Evolutionary conservation across 179 eudicot species (phyloP), one percentile per base, ranked within the genome.

Genomic region (Camellia oleifera): DNA sequence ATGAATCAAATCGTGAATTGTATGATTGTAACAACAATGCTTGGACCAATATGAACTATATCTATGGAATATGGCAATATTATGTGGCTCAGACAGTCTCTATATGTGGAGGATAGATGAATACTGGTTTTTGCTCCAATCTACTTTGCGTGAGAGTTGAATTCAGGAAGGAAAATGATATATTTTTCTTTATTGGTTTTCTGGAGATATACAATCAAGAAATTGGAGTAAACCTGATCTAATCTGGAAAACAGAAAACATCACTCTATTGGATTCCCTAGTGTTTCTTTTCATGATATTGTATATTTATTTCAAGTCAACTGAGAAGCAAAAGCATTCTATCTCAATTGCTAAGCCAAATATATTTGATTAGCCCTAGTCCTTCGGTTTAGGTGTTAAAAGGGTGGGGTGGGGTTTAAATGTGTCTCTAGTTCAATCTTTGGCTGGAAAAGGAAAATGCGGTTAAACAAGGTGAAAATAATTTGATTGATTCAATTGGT

Each of bases 321-420:
- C 40, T 50, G 15, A 48, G 40, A 45, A 70, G 15, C 40, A 71
- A 48, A 71, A 18, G 57, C 75, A 71, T 72, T 17, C 57, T 69
- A 14, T 69, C 72, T 69, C 53, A n/a, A 44, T 17, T 69, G 72
- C 72, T 61, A 3, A 53, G 62, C 76, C 45, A 53, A 20, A 26
- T 52, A 53, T 52, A n/a, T 50, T 9, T 40, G 8, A 10, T 54
- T 13, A 40, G 18, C n/a, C 50, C 58, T 17, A n/a, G 57, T 5
- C 45, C 23, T 13, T 72, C 32, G 23, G 46, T 13, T 13, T 57
- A 7, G 45, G 4, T 9, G 54, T 58, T 75, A 23, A 45, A 9
- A 75, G 65, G 68, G 18, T 42, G 48, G 50, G 42, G 71, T 68
- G 50, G 48, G 7, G 5, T 3, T 42, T 13, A 14, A 42, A 64